Percentiles rank a stretch among this genome's conserved stretches.
Conservation (phyloP, 1,139 yeast genomes). For the Blastobotrys niveus region DNA sequence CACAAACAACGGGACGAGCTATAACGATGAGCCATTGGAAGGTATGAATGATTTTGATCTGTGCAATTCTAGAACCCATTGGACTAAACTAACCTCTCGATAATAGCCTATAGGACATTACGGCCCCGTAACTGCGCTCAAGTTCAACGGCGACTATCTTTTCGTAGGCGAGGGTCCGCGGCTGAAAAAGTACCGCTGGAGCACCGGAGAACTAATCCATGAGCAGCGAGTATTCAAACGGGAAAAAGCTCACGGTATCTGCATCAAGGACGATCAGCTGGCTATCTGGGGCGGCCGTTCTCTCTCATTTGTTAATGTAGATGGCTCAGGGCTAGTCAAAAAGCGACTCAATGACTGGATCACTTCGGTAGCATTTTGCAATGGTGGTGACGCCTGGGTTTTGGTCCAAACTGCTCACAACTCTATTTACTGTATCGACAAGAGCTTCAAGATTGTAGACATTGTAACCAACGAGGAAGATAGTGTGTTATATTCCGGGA, state of each 20-base stretch:
- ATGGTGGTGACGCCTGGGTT: constrained; percentile 33
- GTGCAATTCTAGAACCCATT: no score
- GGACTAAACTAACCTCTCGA: no score
- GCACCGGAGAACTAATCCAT: constrained; percentile 38
- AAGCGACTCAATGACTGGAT: constrained; percentile 75
- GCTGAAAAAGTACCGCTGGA: constrained; percentile 50
- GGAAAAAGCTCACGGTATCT: constrained; percentile 76
- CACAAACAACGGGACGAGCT: no score
- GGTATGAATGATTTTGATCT: no score
- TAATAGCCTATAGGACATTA: constrained; percentile 44
- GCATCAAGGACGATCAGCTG: constrained; percentile 36
- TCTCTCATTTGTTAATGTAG: constrained; percentile 42
- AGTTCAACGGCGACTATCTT: constrained; percentile 34
- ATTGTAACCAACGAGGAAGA: constrained; percentile 59
- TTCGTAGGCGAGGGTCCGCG: constrained; percentile 74
- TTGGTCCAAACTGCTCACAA: constrained; percentile 78
- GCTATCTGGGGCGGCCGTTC: constrained; percentile 73
- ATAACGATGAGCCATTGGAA: no score
- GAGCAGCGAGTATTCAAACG: constrained; percentile 50
- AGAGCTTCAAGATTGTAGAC: constrained; percentile 32
- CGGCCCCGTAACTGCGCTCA: constrained; percentile 72
- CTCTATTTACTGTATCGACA: constrained; percentile 48
- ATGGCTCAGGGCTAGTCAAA: constrained; percentile 25
- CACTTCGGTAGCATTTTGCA: constrained; percentile 49
- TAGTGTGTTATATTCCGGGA: constrained; percentile 82